Conservation (phyloP, 768 basidiomycete species). For the Galerina marginata region DNA sequence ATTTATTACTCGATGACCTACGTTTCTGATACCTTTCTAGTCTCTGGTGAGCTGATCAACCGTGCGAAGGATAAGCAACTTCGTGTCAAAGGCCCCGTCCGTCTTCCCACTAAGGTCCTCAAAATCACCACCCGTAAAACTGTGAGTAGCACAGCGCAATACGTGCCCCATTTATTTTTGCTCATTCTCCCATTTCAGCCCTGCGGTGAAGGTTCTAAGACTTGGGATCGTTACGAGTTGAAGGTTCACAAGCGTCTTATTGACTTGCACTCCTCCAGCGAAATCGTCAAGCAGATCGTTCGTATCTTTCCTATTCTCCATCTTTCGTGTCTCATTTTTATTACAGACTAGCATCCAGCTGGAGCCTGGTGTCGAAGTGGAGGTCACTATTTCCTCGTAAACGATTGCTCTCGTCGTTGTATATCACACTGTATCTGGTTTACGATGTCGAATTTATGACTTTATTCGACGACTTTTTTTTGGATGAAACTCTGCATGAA, state of each 20-base stretch:
- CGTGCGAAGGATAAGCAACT: slow-evolving; percentile 99
- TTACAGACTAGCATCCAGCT: slow-evolving; percentile 94
- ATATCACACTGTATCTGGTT: background rate
- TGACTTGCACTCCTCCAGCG: slow-evolving; percentile 97
- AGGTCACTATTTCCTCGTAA: slow-evolving; percentile 91
- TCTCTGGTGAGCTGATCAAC: slow-evolving; percentile 96
- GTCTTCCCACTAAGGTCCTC: slow-evolving; percentile 98
- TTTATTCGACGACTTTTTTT: no score
- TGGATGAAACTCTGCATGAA: no score
- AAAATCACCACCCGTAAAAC: slow-evolving; percentile 99
- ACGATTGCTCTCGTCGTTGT: background rate
- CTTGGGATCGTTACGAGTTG: slow-evolving; percentile 99
- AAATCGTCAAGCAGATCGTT: slow-evolving; percentile 99
- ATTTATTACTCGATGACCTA: slow-evolving; percentile 22
- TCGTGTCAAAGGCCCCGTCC: slow-evolving; percentile 97
- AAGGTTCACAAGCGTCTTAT: slow-evolving; percentile 99
- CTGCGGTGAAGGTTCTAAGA: slow-evolving; percentile 99
- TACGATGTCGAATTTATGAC: no score
- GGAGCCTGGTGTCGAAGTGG: slow-evolving; percentile 99
- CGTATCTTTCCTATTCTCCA: background rate
- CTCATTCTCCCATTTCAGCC: slow-evolving; percentile 55
- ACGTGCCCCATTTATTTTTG: background rate
- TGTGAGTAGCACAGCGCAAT: slow-evolving; percentile 47
- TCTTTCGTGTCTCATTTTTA: background rate
- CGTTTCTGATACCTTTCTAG: slow-evolving; percentile 43